These are phyloP conservation scores for Russula emetica DNA, from an alignment of 768 basidiomycete genomes.

Conservation along the genomic window DNA sequence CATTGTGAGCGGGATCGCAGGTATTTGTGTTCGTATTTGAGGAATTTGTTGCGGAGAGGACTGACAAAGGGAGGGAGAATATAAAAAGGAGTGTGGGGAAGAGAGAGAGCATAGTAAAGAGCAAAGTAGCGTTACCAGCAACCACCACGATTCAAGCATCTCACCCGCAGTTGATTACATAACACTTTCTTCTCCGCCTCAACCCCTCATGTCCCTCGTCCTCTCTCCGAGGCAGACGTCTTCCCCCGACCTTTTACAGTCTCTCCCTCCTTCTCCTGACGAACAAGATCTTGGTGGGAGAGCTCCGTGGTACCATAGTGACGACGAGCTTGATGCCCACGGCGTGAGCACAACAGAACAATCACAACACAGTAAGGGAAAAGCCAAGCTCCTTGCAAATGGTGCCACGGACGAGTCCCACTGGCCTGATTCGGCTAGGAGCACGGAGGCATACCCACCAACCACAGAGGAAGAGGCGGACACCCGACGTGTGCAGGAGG, in stretches of 20 bases:
- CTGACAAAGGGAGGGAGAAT: constrained; percentile 32
- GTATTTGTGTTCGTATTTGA: constrained; percentile 38
- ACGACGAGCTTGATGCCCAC: constrained; percentile 10
- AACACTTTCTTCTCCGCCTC: neutral
- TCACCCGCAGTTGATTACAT: neutral
- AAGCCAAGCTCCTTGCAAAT: constrained; percentile 13
- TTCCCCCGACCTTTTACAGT: constrained; percentile 1
- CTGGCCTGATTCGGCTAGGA: neutral
- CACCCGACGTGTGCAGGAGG: constrained; percentile 68
- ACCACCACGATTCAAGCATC: neutral
- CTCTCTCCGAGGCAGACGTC: constrained; percentile 2
- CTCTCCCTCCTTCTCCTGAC: constrained; percentile 17
- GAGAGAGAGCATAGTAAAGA: constrained; percentile 32
- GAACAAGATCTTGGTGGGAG: constrained; percentile 25
- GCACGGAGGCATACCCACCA: constrained; percentile 53
- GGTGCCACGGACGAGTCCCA: constrained; percentile 13
- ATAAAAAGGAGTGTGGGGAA: constrained; percentile 54
- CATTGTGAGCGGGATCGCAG: constrained; percentile 55
- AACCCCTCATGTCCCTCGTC: constrained; percentile 7
- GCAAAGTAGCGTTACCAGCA: neutral
- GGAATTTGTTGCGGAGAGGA: constrained; percentile 35
- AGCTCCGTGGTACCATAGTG: constrained; percentile 13
- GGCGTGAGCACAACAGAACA: neutral
- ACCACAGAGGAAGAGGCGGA: constrained; percentile 62
- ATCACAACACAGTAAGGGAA: constrained; percentile 21